Evolutionary conservation across 306 rosid species (phyloP).

Genomic region (Dalbergia cultrata): DNA sequence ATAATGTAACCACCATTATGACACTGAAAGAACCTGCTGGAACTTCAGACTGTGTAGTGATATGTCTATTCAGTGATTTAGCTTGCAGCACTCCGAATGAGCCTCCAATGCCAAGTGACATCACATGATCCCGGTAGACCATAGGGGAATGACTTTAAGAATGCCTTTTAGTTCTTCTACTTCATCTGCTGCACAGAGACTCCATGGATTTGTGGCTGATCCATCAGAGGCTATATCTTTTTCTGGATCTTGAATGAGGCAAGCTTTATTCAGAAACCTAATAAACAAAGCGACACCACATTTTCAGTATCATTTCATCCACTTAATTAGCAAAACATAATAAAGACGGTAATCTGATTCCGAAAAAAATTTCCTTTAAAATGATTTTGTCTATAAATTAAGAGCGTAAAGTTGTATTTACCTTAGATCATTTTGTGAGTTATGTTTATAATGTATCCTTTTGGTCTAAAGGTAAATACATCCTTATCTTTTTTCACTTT

Average conservation of each 20-base stretch:
- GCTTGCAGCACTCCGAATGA: slow-evolving; percentile 74
- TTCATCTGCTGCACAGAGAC: slow-evolving; percentile 67
- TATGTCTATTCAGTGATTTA: slow-evolving; percentile 62
- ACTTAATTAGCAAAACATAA: slow-evolving; percentile 11
- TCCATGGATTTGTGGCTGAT: slow-evolving; percentile 70
- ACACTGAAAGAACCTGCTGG: slow-evolving; percentile 67
- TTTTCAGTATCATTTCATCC: slow-evolving; percentile 19
- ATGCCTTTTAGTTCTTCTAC: slow-evolving; percentile 77
- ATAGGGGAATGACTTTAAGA: slow-evolving; percentile 66
- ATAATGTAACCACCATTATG: slow-evolving; percentile 46
- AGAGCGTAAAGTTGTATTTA: too few species aligned
- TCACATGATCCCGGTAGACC: slow-evolving; percentile 67
- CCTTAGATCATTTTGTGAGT: too few species aligned
- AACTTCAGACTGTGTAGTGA: slow-evolving; percentile 58
- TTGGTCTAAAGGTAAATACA: not conserved
- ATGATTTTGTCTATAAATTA: too few species aligned
- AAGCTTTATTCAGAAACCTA: slow-evolving; percentile 74
- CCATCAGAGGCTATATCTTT: slow-evolving; percentile 62
- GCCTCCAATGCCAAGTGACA: slow-evolving; percentile 57
- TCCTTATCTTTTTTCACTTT: not conserved
- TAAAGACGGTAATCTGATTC: not conserved
- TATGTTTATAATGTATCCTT: too few species aligned
- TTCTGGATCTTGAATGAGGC: slow-evolving; percentile 58
- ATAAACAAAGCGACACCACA: not conserved
- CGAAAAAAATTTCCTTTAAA: not conserved